Conservation (phyloP, 208 protist species). For the Leishmania braziliensis region DNA sequence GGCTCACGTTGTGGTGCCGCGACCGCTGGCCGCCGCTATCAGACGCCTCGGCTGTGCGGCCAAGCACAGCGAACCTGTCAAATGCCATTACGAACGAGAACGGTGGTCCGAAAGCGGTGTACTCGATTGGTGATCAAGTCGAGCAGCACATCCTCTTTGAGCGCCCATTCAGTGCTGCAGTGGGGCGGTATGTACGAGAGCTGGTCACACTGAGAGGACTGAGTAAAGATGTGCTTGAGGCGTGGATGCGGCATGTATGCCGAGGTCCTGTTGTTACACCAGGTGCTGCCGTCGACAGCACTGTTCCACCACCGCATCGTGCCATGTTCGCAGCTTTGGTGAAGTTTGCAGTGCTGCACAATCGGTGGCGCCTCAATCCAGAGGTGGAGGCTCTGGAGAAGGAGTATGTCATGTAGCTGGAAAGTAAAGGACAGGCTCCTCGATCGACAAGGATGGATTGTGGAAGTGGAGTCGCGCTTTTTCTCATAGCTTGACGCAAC, state of each 20-base stretch:
- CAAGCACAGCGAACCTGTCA: not conserved
- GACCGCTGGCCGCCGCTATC: constrained; percentile 21
- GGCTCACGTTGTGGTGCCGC: constrained; percentile 41
- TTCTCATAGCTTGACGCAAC: not conserved
- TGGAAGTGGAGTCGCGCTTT: not conserved
- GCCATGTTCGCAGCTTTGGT: constrained; percentile 44
- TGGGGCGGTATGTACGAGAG: constrained; percentile 67
- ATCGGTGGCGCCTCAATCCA: constrained; percentile 28
- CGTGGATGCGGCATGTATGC: constrained; percentile 44
- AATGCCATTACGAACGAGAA: not conserved
- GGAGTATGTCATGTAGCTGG: constrained; percentile 1
- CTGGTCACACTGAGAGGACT: constrained; percentile 39
- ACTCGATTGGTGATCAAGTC: constrained; percentile 23
- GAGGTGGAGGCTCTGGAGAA: constrained; percentile 27
- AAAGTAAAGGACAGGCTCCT: not conserved
- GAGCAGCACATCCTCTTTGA: constrained; percentile 41
- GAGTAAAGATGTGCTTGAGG: constrained; percentile 32
- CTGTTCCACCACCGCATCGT: constrained; percentile 10
- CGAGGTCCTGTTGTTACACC: not conserved
- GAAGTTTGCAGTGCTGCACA: constrained; percentile 44
- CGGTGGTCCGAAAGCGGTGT: not conserved
- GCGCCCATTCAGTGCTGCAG: constrained; percentile 37
- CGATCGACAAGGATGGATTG: not conserved
- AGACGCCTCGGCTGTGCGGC: not conserved
- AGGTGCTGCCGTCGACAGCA: not conserved